Evolutionary conservation across 148 eudicot genomes (phyloP).

Genomic region (Vaccinium myrtillus): DNA sequence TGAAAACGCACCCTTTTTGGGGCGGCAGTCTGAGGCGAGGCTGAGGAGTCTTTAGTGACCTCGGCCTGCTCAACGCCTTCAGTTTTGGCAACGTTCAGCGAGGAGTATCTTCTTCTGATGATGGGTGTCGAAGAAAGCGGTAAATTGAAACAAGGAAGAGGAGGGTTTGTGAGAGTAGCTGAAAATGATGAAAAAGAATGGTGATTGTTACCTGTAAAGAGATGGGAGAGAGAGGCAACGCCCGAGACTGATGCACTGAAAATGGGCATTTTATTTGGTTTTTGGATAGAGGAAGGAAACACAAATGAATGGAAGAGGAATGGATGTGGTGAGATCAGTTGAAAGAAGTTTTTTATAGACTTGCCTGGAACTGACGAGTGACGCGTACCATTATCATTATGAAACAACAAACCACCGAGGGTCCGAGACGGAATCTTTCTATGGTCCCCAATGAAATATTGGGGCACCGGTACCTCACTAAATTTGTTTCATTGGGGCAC

Average conservation of each 20-base stretch:
- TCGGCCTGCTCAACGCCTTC: conserved; percentile 20
- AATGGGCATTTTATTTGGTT: conserved; percentile 32
- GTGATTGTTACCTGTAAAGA: conserved; percentile 15
- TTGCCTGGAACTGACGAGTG: not conserved
- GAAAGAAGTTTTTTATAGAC: not conserved
- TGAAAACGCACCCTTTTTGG: conserved; percentile 58
- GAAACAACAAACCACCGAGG: not conserved
- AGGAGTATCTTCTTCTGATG: conserved; percentile 23
- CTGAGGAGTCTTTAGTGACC: conserved; percentile 28
- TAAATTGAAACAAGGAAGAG: conserved; percentile 11
- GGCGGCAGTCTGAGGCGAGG: conserved; percentile 25
- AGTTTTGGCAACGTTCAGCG: conserved; percentile 22
- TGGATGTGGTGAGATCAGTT: not conserved
- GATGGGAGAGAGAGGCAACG: conserved; percentile 34
- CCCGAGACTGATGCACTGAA: conserved; percentile 44
- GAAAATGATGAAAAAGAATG: conserved; percentile 19
- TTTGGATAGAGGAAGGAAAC: conserved; percentile 5
- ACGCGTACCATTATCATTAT: not conserved
- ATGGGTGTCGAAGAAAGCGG: conserved; percentile 14
- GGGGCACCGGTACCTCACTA: too few species aligned
- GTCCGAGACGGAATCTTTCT: too few species aligned
- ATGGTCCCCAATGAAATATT: too few species aligned
- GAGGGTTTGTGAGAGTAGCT: conserved; percentile 19
- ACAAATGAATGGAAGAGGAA: not conserved
- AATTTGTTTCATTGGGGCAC: too few species aligned